Evolutionary conservation across 2,329 filamentous ascomycete genomes (phyloP).

Genomic region (Tolypocladium amazonense): DNA sequence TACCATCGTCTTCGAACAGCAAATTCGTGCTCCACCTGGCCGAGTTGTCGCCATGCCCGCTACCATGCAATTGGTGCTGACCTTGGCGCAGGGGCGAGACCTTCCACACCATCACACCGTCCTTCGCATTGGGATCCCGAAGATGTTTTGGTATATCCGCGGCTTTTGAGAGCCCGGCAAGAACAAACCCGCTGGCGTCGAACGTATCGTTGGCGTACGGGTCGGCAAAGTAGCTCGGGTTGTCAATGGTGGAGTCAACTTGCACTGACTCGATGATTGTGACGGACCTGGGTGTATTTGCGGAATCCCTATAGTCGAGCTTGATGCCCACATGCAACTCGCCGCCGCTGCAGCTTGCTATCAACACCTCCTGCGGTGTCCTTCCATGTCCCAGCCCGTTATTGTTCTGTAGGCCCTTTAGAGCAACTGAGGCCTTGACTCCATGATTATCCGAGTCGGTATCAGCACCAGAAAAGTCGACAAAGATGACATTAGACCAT

Average conservation of each 20-base stretch:
- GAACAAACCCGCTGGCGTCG: constrained; percentile 43
- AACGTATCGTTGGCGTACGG: constrained; percentile 29
- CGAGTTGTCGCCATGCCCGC: neutral
- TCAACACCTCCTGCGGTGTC: constrained; percentile 27
- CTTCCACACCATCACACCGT: constrained; percentile 38
- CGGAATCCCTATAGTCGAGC: constrained; percentile 2
- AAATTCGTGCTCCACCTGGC: constrained; percentile 31
- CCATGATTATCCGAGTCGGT: constrained; percentile 15
- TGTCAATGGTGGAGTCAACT: constrained; percentile 39
- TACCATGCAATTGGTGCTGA: neutral
- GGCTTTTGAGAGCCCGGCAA: constrained; percentile 33
- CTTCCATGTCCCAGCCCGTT: constrained; percentile 45
- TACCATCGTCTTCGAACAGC: constrained; percentile 48
- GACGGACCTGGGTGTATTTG: constrained; percentile 8
- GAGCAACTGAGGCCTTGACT: constrained; percentile 31
- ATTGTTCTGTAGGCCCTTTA: constrained; percentile 36
- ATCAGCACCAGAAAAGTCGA: constrained; percentile 21
- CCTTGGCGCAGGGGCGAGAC: neutral
- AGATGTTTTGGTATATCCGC: constrained; percentile 22
- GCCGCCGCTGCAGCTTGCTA: constrained; percentile 33
- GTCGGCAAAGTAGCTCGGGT: constrained; percentile 47
- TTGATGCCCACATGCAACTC: constrained; percentile 30
- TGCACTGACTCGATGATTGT: constrained; percentile 28
- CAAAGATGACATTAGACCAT: constrained; percentile 40
- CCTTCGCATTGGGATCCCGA: constrained; percentile 22